A percentile compares a stretch with the other conserved stretches of the same genome.
These are phyloP conservation scores for Pseudoturritis turrita DNA, from an alignment of 345 rosid species.

Conservation along the genomic window DNA sequence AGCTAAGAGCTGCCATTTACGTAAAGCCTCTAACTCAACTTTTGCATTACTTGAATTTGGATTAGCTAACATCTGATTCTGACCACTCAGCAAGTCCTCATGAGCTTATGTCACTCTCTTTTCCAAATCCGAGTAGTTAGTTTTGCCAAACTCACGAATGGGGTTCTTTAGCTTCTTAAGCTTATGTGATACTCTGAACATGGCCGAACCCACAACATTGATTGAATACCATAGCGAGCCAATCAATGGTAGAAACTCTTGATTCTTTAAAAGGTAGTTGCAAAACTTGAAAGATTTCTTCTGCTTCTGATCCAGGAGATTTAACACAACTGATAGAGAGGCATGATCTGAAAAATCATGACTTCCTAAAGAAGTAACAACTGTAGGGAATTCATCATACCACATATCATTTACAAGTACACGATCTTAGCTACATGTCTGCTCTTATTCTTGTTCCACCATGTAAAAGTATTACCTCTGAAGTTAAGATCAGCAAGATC, in stretches of 20 bases:
- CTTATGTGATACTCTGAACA: neutral
- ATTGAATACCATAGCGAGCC: neutral
- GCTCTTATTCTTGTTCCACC: neutral
- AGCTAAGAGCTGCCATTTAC: no score
- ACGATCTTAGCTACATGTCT: neutral
- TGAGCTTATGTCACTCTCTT: no score
- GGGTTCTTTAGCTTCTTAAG: no score
- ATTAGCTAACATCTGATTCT: no score
- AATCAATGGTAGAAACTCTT: no score
- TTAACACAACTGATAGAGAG: no score
- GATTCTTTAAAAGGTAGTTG: neutral
- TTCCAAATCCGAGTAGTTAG: no score
- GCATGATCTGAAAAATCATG: neutral
- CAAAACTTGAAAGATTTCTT: neutral
- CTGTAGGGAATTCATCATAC: accelerated
- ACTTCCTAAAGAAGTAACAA: neutral
- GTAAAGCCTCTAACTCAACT: no score
- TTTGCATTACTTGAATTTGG: no score
- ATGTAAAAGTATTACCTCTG: neutral
- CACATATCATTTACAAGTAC: neutral
- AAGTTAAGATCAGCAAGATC: neutral
- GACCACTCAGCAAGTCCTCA: neutral
- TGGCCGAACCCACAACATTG: neutral
- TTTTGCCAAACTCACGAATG: no score
- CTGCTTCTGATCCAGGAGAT: accelerated